phyloP scores from a whole-genome alignment of 768 basidiomycete species.

The Russula earlei region DNA sequence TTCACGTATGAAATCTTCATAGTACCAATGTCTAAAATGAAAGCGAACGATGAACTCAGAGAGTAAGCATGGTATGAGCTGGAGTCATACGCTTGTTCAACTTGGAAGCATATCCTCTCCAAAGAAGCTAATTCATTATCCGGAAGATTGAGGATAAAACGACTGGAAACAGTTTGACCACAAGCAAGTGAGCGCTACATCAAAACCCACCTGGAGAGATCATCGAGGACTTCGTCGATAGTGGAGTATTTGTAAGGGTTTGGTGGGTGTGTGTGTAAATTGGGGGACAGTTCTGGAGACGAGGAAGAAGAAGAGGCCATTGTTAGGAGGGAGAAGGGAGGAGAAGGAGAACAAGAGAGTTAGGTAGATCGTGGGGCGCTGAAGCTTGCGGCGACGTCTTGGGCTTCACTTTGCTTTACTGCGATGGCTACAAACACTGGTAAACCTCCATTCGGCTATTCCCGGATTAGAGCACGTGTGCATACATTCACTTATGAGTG shows the following conservation, averaged over 20 bases:
- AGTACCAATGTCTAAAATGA: constrained; percentile 88
- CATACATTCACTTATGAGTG: background rate
- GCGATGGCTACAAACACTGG: constrained; percentile 9
- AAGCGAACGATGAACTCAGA: constrained; percentile 13
- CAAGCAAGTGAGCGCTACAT: constrained; percentile 15
- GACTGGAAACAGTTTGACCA: constrained; percentile 36
- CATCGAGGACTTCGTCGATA: constrained; percentile 82
- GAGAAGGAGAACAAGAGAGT: constrained; percentile 27
- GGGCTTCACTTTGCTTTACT: background rate
- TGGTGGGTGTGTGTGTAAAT: constrained; percentile 30
- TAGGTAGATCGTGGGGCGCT: constrained; percentile 12
- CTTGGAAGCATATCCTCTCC: constrained; percentile 95
- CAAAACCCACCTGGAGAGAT: constrained; percentile 67
- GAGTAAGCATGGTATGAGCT: constrained; percentile 3
- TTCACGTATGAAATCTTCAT: constrained; percentile 96
- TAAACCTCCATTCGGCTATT: constrained; percentile 16
- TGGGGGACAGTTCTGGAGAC: constrained; percentile 58
- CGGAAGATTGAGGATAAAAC: constrained; percentile 95
- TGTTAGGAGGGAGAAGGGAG: constrained; percentile 20
- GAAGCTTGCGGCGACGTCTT: background rate
- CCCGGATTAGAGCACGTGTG: constrained; percentile 11
- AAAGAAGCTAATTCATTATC: constrained; percentile 84
- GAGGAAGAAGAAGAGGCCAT: constrained; percentile 77
- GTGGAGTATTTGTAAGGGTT: constrained; percentile 56
- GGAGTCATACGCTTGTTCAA: constrained; percentile 88